Evolutionary conservation across 2,329 filamentous ascomycete genomes (phyloP), one percentile per base, ranked within the genome.

Genomic region (Pseudogymnoascus sp.): DNA sequence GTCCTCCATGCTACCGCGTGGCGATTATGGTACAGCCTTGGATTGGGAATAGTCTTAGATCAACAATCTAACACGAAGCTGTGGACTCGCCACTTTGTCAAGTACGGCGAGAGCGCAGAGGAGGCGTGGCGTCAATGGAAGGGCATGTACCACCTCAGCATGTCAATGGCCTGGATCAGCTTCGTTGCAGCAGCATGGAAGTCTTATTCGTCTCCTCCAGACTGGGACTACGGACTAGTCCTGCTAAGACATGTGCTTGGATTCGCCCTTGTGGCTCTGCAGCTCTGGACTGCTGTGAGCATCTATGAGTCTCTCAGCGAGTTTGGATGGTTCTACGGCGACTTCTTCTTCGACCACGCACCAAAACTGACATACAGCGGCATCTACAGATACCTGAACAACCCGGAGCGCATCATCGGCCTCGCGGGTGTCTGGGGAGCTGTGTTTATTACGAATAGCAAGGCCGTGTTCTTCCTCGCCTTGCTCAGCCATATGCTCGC

Each of bases 41-140:
- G 95, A 23, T 84, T 99, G 26, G 95, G 93, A 50, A 83, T 90
- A 69, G 87, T 97, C 65, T 83, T 99, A 59, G 87, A 91, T 70
- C 83, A 85, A 63, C 95, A 99, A 75, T 97, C 93, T 19, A 88
- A 88, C 71, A 86, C 88, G 76, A 97, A 97, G 78, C 87, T 89
- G 75, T 97, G 95, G 91, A 97, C 93, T 15, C 87, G 95, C 26
- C 95, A 99, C 78, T 99, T 97, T 73, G 84, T 99, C 77, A 99
- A 99, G 75, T 97, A 89, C 71, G 95, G 95, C 66, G 95, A 97
- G 74, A 92, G 84, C 65, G 88, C 88, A 2, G 88, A 89, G 65
- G 95, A 97, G 76, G 93, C 93, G 3, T 99, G 95, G 95, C 87
- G 89, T 63, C 93, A 99, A 74, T 99, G 95, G 95, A 97, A 97